Percentiles rank a stretch among this genome's conserved stretches.
phyloP scores from a whole-genome alignment of 2,329 filamentous ascomycete species.

The Aspergillus pseudoterreus region DNA sequence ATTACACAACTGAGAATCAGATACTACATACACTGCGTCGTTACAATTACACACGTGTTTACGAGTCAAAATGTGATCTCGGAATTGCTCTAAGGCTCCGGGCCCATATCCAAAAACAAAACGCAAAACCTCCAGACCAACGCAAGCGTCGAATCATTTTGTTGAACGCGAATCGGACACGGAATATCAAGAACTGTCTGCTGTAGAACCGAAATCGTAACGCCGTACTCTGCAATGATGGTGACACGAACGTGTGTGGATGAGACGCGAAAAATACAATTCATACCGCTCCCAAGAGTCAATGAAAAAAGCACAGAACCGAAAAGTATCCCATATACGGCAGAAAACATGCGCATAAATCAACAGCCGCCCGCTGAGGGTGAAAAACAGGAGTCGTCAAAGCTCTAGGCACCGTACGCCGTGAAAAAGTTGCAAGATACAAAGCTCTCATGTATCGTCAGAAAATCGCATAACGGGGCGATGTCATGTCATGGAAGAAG shows the following conservation, averaged over 20 bases:
- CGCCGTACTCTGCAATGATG: slow-evolving; percentile 22
- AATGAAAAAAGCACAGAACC: slow-evolving; percentile 7
- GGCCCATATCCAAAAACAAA: slow-evolving; percentile 1
- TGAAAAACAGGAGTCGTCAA: neutral
- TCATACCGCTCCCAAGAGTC: slow-evolving; percentile 9
- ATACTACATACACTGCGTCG: neutral
- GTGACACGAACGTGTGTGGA: slow-evolving; percentile 6
- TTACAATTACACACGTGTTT: neutral
- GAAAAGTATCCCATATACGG: slow-evolving; percentile 7
- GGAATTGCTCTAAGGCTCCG: slow-evolving; percentile 8
- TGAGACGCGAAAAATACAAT: slow-evolving; percentile 3
- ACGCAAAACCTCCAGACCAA: neutral
- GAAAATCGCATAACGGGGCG: neutral
- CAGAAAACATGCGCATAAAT: neutral
- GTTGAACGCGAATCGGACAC: slow-evolving; percentile 1
- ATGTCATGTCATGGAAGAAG: neutral
- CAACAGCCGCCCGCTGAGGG: neutral
- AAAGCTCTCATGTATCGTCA: slow-evolving; percentile 4
- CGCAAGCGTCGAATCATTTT: neutral
- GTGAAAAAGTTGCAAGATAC: slow-evolving; percentile 1
- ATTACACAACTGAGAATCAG: neutral
- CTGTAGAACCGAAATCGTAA: slow-evolving; percentile 16
- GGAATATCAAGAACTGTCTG: neutral
- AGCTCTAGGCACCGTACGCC: neutral
- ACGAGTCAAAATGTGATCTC: neutral